Base-by-base conservation (phyloP, 306 rosid species). In the Cucumis sativus region DNA sequence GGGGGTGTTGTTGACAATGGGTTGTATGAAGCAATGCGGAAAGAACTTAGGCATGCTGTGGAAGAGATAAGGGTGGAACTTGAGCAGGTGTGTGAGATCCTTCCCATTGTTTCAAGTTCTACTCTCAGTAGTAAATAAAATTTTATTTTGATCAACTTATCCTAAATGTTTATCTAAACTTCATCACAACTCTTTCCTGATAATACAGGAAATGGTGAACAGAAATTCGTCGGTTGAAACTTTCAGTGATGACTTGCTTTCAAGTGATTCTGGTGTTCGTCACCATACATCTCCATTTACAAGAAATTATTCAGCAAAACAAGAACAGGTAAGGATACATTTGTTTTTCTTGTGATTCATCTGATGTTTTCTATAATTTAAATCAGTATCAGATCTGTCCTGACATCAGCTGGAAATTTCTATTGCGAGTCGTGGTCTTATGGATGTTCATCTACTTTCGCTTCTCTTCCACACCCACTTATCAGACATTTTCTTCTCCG, bases 301-400 rank as follows among this genome's bases (percentile, higher is more conserved):
- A 85, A 85, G 86, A 88, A 89, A 85, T 81, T 89, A 89, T 82
- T 88, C 94, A 73, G 64, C 88, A 63, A 87, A 89, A 88, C 79
- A 87, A 88, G 98, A 88, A 82, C 91, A 92, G 94, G 99, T 92
- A 84, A 56, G 39, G 10, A 6, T 55, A 54, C 13, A 20, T 5
- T 18, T 14, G 21, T 33, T 23, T 33, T 35, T 67, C 62, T n/a
- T 10, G 65, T 51, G 8, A 20, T 78, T 30, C 47, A 33, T 43
- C 35, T 14, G 52, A 43, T 49, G 74, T 47, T 52, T 72, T 72
- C 76, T 25, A 15, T 47, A 16, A 49, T 7, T 28, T 28, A 72
- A 72, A 28, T 20, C 15, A 13, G 40, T 52, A 51, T 51, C 17
- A 21, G 60, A 49, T 23, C 43, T 71, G 8, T 11, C 76, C 45